Conservation (phyloP, 805 yeast species). For the Zygosaccharomyces bisporus region DNA sequence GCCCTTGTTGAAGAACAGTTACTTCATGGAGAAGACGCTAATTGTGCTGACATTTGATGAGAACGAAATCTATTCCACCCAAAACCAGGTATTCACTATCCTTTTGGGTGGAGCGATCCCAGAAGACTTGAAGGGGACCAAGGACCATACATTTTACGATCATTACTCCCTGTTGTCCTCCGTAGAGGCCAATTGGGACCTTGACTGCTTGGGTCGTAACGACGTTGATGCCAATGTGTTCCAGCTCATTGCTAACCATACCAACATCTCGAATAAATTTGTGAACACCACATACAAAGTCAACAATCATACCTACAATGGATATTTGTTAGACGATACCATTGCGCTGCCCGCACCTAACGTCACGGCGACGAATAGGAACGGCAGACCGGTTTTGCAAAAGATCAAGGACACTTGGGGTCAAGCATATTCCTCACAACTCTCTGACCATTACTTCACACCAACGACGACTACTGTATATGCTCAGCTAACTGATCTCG, state of each 20-base stretch:
- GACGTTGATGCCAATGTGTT: conserved; percentile 51
- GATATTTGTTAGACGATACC: conserved; percentile 33
- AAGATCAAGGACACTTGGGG: conserved; percentile 37
- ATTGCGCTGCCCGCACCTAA: conserved; percentile 39
- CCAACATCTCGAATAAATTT: conserved; percentile 31
- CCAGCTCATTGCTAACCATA: conserved; percentile 39
- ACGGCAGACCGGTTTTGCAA: conserved; percentile 36
- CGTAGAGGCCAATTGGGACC: conserved; percentile 49
- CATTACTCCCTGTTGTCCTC: conserved; percentile 51
- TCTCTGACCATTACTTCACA: conserved; percentile 30
- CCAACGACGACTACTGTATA: conserved; percentile 35
- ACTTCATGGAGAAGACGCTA: conserved; percentile 46
- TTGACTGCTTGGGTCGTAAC: conserved; percentile 47
- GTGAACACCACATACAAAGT: conserved; percentile 36
- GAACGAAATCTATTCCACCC: conserved; percentile 41
- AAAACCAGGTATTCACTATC: conserved; percentile 45
- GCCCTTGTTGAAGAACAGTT: conserved; percentile 43
- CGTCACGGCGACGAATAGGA: conserved; percentile 35
- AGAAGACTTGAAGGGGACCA: conserved; percentile 40
- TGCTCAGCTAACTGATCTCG: conserved; percentile 7
- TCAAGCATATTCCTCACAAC: conserved; percentile 26
- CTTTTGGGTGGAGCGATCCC: conserved; percentile 48
- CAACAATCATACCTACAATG: conserved; percentile 36
- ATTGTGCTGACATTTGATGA: conserved; percentile 50
- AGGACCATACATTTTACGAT: conserved; percentile 47